Percentiles rank a stretch among this genome's conserved stretches.
Conservation (phyloP, 1,284 basidiomycete genomes). For the Sphagnurus paluster region DNA sequence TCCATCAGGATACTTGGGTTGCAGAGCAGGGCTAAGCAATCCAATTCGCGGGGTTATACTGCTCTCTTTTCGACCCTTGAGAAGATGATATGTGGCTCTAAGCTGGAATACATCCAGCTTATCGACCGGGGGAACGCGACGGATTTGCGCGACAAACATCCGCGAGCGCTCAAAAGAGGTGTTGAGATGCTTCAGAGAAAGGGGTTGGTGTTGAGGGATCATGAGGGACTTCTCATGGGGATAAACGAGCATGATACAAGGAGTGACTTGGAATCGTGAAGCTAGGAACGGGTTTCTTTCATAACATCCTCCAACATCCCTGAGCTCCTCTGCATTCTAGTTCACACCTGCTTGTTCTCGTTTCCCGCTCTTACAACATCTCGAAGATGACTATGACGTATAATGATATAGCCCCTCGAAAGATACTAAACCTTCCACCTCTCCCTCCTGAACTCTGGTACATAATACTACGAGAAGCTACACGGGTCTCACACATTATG, state of each 20-base stretch:
- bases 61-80: slow-evolving; percentile 6
- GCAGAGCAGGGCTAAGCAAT: slow-evolving; percentile 6
- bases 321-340: too few species aligned
- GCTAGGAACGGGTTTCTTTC: too few species aligned
- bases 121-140: slow-evolving; percentile 10
- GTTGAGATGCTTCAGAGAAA: slow-evolving; percentile 7
- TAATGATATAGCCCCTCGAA: slow-evolving; percentile 10
- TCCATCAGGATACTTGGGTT: slow-evolving; percentile 14
- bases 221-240: slow-evolving; percentile 6
- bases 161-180: slow-evolving; percentile 1
- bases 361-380: too few species aligned
- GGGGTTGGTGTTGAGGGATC: slow-evolving; percentile 14
- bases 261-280: too few species aligned
- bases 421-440: slow-evolving; percentile 9
- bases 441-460: slow-evolving; percentile 41
- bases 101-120: slow-evolving; percentile 14
- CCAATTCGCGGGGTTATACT: slow-evolving; percentile 2
- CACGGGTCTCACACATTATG: slow-evolving; percentile 27
- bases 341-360: too few species aligned
- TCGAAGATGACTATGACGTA: slow-evolving; percentile 13
- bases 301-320: too few species aligned
- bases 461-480: slow-evolving; percentile 31
- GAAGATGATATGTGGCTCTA: slow-evolving; percentile 4
- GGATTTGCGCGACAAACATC: slow-evolving; percentile 13
- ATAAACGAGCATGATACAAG: too few species aligned